Conservation (phyloP, 768 basidiomycete genomes). For the Solioccasus polychromus region DNA sequence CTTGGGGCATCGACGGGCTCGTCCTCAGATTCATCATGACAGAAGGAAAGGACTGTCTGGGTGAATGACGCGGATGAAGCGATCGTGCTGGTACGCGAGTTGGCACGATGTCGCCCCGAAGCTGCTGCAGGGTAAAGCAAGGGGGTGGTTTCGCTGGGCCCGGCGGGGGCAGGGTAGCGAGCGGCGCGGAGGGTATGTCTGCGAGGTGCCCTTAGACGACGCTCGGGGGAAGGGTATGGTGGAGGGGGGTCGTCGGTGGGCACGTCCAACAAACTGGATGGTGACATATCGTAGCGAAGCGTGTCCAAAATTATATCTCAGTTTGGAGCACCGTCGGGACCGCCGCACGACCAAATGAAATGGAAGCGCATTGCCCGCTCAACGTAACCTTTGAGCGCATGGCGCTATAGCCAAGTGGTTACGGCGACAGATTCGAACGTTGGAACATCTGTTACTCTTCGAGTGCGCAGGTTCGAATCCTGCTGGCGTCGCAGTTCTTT, state of each 20-base stretch:
- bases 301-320: too few relatives aligned
- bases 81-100: slow-evolving; percentile 55
- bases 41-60: slow-evolving; percentile 69
- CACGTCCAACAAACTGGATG: slow-evolving; percentile 9
- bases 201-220: slow-evolving; percentile 37
- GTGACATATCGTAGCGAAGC: too few relatives aligned
- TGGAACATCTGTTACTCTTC: slow-evolving; percentile 56
- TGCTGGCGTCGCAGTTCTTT: slow-evolving; percentile 49
- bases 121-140: slow-evolving; percentile 39
- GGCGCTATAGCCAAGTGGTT: slow-evolving; percentile 74
- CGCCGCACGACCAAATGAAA: too few relatives aligned
- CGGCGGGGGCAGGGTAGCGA: slow-evolving; percentile 26
- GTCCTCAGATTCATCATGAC: slow-evolving; percentile 49
- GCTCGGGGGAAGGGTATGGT: slow-evolving; percentile 57
- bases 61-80: slow-evolving; percentile 50
- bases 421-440: slow-evolving; percentile 71
- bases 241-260: slow-evolving; percentile 58
- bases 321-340: too few relatives aligned
- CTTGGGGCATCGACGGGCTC: slow-evolving; percentile 28
- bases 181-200: slow-evolving; percentile 29
- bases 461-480: slow-evolving; percentile 69
- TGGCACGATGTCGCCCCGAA: slow-evolving; percentile 46
- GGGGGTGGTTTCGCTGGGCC: slow-evolving; percentile 48
- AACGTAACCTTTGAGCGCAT: too few relatives aligned
- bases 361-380: too few relatives aligned